Conservation (phyloP, 495 filamentous ascomycete genomes). For the Sordaria brevicollis region DNA sequence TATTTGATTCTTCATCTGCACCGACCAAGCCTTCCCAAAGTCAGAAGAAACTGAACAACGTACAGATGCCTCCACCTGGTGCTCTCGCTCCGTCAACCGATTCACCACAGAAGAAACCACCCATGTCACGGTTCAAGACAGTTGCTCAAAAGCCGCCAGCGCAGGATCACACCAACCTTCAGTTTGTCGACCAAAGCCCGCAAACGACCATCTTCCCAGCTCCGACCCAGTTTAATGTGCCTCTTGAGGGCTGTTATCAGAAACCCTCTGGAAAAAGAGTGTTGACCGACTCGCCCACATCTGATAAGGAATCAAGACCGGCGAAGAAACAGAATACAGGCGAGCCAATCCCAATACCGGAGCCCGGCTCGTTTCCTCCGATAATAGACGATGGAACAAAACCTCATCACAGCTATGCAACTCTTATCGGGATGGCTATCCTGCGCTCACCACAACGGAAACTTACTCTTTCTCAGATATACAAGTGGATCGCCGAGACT, state of each 20-base stretch:
- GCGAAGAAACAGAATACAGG: conserved; percentile 52
- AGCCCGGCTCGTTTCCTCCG: conserved; percentile 64
- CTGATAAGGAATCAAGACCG: conserved; percentile 47
- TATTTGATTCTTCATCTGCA: conserved; percentile 28
- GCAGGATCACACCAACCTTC: conserved; percentile 46
- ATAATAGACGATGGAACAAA: conserved; percentile 84
- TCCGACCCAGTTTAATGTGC: conserved; percentile 38
- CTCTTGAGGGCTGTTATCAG: conserved; percentile 44
- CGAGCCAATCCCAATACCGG: conserved; percentile 56
- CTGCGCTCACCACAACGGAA: conserved; percentile 73
- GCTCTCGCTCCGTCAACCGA: conserved; percentile 62
- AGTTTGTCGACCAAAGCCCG: conserved; percentile 50
- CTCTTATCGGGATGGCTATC: conserved; percentile 96
- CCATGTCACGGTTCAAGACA: conserved; percentile 50
- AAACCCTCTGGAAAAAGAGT: conserved; percentile 54
- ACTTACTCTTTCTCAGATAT: conserved; percentile 91
- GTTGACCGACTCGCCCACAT: conserved; percentile 64
- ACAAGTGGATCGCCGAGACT: conserved; percentile 96
- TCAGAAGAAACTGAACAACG: conserved; percentile 41
- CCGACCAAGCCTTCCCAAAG: conserved; percentile 34
- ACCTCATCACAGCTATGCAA: conserved; percentile 84
- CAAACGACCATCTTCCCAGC: conserved; percentile 39
- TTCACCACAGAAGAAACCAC: conserved; percentile 68
- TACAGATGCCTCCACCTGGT: conserved; percentile 65
- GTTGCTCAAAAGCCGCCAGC: conserved; percentile 55